Evolutionary conservation across 1,139 yeast genomes (phyloP).

Genomic region (Hyphopichia buzzinii): DNA sequence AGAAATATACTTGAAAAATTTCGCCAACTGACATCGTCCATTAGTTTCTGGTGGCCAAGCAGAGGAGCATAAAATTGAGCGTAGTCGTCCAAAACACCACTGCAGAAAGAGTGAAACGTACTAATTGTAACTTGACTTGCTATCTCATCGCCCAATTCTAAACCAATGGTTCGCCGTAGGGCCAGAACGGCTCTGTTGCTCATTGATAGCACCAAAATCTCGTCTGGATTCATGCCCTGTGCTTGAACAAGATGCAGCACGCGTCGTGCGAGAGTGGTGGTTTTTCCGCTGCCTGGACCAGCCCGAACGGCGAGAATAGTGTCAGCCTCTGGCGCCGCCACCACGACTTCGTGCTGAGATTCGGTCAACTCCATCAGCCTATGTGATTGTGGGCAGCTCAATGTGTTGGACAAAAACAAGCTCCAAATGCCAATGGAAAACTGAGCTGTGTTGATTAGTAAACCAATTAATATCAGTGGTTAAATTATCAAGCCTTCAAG

Average conservation of each 20-base stretch:
- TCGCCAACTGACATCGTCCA: constrained; percentile 55
- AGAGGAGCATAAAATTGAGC: constrained; percentile 21
- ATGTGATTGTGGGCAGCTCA: no score
- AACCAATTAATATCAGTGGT: no score
- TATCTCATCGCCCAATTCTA: constrained; percentile 29
- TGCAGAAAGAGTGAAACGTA: constrained; percentile 67
- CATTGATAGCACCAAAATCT: constrained; percentile 63
- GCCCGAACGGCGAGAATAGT: constrained; percentile 53
- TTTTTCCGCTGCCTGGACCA: constrained; percentile 81
- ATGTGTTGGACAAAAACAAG: no score
- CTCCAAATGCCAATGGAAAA: no score
- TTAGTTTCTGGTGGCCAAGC: constrained; percentile 31
- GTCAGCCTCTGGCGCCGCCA: constrained; percentile 30
- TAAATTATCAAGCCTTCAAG: no score
- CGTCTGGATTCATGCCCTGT: constrained; percentile 44
- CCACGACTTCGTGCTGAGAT: constrained; percentile 37
- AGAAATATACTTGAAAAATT: constrained; percentile 35
- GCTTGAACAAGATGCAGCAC: constrained; percentile 45
- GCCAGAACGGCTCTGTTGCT: constrained; percentile 69
- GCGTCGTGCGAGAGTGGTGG: constrained; percentile 57
- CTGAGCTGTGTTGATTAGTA: no score
- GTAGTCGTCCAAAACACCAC: constrained; percentile 42
- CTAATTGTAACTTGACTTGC: constrained; percentile 39
- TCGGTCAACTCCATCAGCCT: constrained; percentile 24
- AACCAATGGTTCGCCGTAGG: constrained; percentile 35